phyloP scores from a whole-genome alignment of 805 yeast genomes.

The Kuraishia piskuri region DNA sequence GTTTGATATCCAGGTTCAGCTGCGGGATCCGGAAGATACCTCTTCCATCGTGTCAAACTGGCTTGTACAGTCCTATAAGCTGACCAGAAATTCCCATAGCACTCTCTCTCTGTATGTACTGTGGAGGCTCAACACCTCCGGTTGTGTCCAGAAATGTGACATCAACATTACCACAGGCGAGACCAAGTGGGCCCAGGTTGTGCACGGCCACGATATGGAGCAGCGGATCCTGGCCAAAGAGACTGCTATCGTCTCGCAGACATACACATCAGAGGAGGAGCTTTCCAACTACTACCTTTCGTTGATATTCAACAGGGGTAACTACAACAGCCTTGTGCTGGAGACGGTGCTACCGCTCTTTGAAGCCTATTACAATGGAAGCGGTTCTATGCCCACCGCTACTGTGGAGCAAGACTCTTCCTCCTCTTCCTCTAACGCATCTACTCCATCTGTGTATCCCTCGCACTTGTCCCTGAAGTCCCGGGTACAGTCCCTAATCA shows the following conservation, averaged over 20 bases:
- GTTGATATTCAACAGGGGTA: slow-evolving; percentile 39
- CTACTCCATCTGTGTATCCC: background rate
- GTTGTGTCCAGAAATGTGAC: slow-evolving; percentile 13
- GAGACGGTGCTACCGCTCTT: slow-evolving; percentile 45
- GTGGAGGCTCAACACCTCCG: slow-evolving; percentile 16
- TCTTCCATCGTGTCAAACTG: slow-evolving; percentile 7
- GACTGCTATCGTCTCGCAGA: slow-evolving; percentile 5
- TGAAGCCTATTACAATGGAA: slow-evolving; percentile 29
- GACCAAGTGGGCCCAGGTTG: slow-evolving; percentile 10
- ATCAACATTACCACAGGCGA: slow-evolving; percentile 4
- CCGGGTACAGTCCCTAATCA: background rate
- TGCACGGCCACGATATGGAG: slow-evolving; percentile 5
- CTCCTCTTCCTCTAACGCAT: background rate
- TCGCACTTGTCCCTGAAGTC: background rate
- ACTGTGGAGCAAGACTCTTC: background rate
- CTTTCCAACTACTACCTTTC: slow-evolving; percentile 30
- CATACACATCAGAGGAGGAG: slow-evolving; percentile 3
- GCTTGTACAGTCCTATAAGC: slow-evolving; percentile 16
- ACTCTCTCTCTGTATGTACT: slow-evolving; percentile 13
- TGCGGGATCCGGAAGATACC: background rate
- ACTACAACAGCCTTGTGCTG: slow-evolving; percentile 39
- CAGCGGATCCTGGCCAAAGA: slow-evolving; percentile 6
- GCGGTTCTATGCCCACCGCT: background rate
- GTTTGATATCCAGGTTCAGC: background rate
- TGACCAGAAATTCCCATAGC: slow-evolving; percentile 3